These are phyloP conservation scores for Aechmea fasciata DNA, from an alignment of 176 grass and related monocot species.

Conservation along the genomic window DNA sequence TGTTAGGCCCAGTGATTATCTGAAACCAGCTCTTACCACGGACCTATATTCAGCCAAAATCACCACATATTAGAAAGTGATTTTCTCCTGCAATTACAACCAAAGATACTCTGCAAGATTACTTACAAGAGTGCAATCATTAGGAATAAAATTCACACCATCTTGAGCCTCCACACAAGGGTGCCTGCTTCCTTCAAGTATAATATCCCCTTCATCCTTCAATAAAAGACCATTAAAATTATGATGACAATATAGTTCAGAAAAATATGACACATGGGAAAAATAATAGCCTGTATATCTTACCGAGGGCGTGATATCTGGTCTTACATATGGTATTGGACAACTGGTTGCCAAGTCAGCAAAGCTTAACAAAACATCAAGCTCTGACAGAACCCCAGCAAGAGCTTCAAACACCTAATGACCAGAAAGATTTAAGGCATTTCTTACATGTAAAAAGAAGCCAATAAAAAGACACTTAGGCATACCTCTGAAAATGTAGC, in stretches of 20 bases:
- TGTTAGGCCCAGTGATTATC: slow-evolving; percentile 98
- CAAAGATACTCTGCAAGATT: slow-evolving; percentile 13
- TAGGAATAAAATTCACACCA: slow-evolving; percentile 93
- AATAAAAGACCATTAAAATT: slow-evolving; percentile 13
- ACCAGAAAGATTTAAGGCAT: slow-evolving; percentile 20
- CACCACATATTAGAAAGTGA: slow-evolving; percentile 7
- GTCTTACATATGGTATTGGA: slow-evolving; percentile 82
- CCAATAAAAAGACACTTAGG: slow-evolving; percentile 13
- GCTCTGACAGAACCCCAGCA: slow-evolving; percentile 59
- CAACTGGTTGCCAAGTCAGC: slow-evolving; percentile 77
- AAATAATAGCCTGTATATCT: slow-evolving; percentile 30
- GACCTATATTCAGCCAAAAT: slow-evolving; percentile 41
- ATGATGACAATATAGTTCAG: not conserved
- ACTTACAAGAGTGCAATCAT: slow-evolving; percentile 89
- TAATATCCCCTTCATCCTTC: slow-evolving; percentile 82
- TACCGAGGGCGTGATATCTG: slow-evolving; percentile 78
- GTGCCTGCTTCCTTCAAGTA: slow-evolving; percentile 92
- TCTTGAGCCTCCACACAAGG: slow-evolving; percentile 97
- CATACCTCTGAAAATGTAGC: slow-evolving; percentile 76
- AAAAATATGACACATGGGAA: slow-evolving; percentile 3
- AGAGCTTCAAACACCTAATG: slow-evolving; percentile 76
- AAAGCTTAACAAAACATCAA: slow-evolving; percentile 96
- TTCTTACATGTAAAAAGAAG: slow-evolving; percentile 7
- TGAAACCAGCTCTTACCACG: slow-evolving; percentile 98
- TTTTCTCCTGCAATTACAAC: not conserved